These are phyloP conservation scores for Sphagnum contortum DNA, from an alignment of 225 moss, liverwort and hornwort genomes.

Conservation along the genomic window DNA sequence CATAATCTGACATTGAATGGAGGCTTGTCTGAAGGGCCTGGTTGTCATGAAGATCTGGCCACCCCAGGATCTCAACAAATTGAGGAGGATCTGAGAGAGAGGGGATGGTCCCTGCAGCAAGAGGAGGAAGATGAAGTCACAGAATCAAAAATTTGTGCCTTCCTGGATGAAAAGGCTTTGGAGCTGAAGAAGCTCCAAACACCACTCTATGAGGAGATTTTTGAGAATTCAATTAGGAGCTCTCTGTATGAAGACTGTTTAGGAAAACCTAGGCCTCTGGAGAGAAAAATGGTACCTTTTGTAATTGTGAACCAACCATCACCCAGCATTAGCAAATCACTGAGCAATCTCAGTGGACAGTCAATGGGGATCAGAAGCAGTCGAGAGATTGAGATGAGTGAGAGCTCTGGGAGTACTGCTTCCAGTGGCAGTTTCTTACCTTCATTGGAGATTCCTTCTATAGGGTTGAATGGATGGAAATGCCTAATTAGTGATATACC, in stretches of 20 bases:
- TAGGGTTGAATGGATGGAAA: conserved; percentile 40
- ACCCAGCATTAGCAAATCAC: conserved; percentile 23
- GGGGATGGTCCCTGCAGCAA: conserved; percentile 4
- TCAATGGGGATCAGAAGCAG: conserved; percentile 35
- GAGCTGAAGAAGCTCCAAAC: conserved; percentile 42
- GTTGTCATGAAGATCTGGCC: background rate
- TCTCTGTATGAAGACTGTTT: conserved; percentile 18
- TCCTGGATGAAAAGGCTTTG: conserved; percentile 44
- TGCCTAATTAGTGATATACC: conserved; percentile 30
- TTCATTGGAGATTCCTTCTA: conserved; percentile 29
- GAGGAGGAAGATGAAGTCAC: conserved; percentile 48
- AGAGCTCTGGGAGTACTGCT: conserved; percentile 37
- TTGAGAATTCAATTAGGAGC: conserved; percentile 7
- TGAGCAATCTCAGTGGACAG: conserved; percentile 30
- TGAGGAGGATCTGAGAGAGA: conserved; percentile 9
- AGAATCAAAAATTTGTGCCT: conserved; percentile 39
- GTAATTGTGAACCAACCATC: conserved; percentile 23
- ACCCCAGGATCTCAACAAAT: conserved; percentile 4
- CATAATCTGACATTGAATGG: background rate
- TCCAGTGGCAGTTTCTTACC: conserved; percentile 27
- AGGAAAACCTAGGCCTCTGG: conserved; percentile 22
- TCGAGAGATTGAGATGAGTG: conserved; percentile 39
- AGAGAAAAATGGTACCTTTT: conserved; percentile 40
- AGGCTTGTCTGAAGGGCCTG: background rate
- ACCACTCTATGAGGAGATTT: conserved; percentile 34